phyloP scores from a whole-genome alignment of 1,284 basidiomycete genomes.

The Tilletia walkeri region DNA sequence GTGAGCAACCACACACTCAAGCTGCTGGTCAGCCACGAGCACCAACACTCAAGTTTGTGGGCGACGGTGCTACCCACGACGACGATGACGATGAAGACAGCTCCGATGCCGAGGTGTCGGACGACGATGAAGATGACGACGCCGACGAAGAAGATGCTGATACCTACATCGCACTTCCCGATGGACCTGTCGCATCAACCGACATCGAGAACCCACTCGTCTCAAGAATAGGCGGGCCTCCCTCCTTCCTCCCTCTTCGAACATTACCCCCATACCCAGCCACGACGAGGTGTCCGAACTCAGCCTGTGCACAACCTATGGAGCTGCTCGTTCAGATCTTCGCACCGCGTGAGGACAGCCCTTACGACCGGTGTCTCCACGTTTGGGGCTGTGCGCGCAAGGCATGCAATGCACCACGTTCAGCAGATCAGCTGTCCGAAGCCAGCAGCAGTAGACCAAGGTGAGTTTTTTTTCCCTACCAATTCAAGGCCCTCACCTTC shows the following conservation, averaged over 20 bases:
- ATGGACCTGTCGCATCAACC: conserved; percentile 45
- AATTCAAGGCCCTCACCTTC: not conserved
- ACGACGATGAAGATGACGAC: conserved; percentile 12
- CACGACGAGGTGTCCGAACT: conserved; percentile 26
- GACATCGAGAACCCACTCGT: conserved; percentile 54
- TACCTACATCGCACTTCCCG: conserved; percentile 49
- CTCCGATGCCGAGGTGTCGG: conserved; percentile 18
- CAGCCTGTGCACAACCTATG: conserved; percentile 48
- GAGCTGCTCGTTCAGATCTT: conserved; percentile 54
- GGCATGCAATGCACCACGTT: conserved; percentile 42
- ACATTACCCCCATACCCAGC: not conserved
- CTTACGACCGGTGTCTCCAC: conserved; percentile 48
- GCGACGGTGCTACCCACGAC: not conserved
- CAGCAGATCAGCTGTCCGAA: conserved; percentile 39
- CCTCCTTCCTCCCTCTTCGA: not conserved
- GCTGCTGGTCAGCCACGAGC: not conserved
- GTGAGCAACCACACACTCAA: not conserved
- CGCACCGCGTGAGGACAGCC: conserved; percentile 50
- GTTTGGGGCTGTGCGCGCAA: conserved; percentile 52
- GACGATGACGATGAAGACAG: not conserved
- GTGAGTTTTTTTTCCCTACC: not conserved
- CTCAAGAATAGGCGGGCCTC: conserved; percentile 46
- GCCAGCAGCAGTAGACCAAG: not conserved
- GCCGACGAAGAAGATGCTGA: conserved; percentile 26
- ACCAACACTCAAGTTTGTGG: conserved; percentile 5